Percentiles rank a stretch among this genome's conserved stretches.
Conservation (phyloP, 495 filamentous ascomycete species). For the Penicillium flavigenum region DNA sequence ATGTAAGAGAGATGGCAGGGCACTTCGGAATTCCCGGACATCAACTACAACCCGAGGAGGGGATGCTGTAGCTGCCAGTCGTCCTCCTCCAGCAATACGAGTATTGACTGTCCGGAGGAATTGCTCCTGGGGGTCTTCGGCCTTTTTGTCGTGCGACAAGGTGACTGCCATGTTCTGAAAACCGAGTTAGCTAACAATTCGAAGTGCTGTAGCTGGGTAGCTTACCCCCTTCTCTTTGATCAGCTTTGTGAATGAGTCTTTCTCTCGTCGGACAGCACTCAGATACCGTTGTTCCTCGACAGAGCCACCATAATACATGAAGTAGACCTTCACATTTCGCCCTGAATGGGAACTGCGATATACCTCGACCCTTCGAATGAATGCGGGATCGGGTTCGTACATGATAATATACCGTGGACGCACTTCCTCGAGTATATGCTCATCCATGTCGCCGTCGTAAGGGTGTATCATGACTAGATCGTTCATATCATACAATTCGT, state of each 20-base stretch:
- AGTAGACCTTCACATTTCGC: slow-evolving; percentile 86
- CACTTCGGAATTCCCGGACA: slow-evolving; percentile 92
- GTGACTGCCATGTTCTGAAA: slow-evolving; percentile 78
- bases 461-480: slow-evolving; percentile 87
- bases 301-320: slow-evolving; percentile 90
- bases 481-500: slow-evolving; percentile 89
- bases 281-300: slow-evolving; percentile 97
- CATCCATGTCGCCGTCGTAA: slow-evolving; percentile 94
- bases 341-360: slow-evolving; percentile 92
- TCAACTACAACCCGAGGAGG: slow-evolving; percentile 95
- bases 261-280: slow-evolving; percentile 82
- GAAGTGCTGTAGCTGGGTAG: background rate
- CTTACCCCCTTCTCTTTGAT: slow-evolving; percentile 83
- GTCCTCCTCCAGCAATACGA: slow-evolving; percentile 90
- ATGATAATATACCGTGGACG: slow-evolving; percentile 95
- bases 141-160: slow-evolving; percentile 68
- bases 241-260: slow-evolving; percentile 89
- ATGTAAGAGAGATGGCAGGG: slow-evolving; percentile 86
- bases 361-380: slow-evolving; percentile 91
- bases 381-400: slow-evolving; percentile 96
- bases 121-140: slow-evolving; percentile 83
- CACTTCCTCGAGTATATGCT: slow-evolving; percentile 89
- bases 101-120: slow-evolving; percentile 97
- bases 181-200: slow-evolving; percentile 1
- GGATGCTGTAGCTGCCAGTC: slow-evolving; percentile 80